Conservation (phyloP, 257 asterid genomes). For the Solanum virginianum region DNA sequence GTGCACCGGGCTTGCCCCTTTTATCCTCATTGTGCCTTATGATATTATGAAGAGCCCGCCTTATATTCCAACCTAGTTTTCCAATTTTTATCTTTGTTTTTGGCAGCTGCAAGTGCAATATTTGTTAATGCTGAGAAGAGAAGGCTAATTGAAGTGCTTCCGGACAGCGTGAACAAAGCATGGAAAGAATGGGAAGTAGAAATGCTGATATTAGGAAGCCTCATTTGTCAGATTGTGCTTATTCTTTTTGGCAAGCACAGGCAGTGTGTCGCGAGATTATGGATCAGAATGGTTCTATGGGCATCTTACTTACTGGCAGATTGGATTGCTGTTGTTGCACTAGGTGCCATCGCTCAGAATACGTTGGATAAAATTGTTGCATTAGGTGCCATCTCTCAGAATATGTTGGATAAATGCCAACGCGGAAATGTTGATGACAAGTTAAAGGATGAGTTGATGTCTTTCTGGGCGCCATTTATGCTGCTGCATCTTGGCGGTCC, state of each 20-base stretch:
- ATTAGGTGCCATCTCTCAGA: constrained; percentile 33
- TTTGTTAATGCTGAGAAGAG: constrained; percentile 17
- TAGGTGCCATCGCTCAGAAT: constrained; percentile 32
- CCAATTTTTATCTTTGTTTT: background rate
- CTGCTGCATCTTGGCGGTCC: constrained; percentile 50
- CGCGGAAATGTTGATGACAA: background rate
- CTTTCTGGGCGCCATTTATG: constrained; percentile 50
- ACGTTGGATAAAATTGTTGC: constrained; percentile 18
- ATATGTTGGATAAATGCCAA: constrained; percentile 13
- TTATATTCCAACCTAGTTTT: background rate
- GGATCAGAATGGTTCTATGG: constrained; percentile 33
- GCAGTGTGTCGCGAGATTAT: constrained; percentile 17
- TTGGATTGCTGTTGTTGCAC: constrained; percentile 26
- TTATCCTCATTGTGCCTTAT: no score
- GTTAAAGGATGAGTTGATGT: constrained; percentile 3
- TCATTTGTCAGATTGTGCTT: constrained; percentile 22
- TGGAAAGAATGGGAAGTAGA: constrained; percentile 31
- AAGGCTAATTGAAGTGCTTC: constrained; percentile 11
- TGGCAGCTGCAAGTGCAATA: constrained; percentile 13
- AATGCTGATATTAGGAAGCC: constrained; percentile 21
- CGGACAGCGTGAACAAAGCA: background rate
- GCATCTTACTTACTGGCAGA: constrained; percentile 40
- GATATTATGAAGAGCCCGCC: background rate
- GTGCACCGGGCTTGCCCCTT: no score
- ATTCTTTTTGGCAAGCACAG: constrained; percentile 25